Conservation (phyloP, 2,329 filamentous ascomycete species). For the Neonectria faginata region DNA sequence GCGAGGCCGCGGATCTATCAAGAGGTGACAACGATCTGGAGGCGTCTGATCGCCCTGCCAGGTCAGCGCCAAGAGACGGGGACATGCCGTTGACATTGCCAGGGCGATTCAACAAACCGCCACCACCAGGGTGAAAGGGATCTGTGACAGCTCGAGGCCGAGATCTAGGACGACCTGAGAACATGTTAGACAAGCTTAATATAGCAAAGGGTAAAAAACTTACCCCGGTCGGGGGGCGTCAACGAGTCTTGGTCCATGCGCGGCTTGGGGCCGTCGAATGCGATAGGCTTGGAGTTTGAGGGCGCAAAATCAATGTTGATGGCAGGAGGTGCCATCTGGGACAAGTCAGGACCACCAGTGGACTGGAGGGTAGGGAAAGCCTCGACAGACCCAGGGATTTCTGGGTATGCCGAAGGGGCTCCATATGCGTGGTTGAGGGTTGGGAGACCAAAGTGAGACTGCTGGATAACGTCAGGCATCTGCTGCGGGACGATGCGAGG, state of each 20-base stretch:
- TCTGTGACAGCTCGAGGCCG: conserved; percentile 70
- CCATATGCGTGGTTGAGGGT: conserved; percentile 55
- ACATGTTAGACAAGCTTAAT: conserved; percentile 32
- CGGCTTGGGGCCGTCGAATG: conserved; percentile 66
- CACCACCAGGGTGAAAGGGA: conserved; percentile 65
- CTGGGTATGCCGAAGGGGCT: conserved; percentile 50
- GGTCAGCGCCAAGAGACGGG: conserved; percentile 61
- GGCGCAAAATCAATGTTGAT: conserved; percentile 96
- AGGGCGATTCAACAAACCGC: conserved; percentile 54
- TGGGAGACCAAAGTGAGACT: conserved; percentile 59
- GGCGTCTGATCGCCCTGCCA: conserved; percentile 59
- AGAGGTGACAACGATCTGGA: conserved; percentile 70
- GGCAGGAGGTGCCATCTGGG: conserved; percentile 88
- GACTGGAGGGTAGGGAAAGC: conserved; percentile 66
- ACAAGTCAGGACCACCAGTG: conserved; percentile 67
- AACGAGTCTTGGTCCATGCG: conserved; percentile 81
- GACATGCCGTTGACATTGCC: conserved; percentile 59
- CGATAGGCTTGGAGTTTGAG: conserved; percentile 63
- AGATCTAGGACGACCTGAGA: conserved; percentile 59
- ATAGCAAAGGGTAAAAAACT: conserved; percentile 36
- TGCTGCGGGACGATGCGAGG: conserved; percentile 70
- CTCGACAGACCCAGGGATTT: conserved; percentile 56
- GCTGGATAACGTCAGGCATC: conserved; percentile 64
- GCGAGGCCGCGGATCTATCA: conserved; percentile 61
- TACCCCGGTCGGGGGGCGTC: conserved; percentile 81